These are phyloP conservation scores for Pelagomonas calceolata DNA, from an alignment of 108 stramenopile genomes.

Conservation along the genomic window DNA sequence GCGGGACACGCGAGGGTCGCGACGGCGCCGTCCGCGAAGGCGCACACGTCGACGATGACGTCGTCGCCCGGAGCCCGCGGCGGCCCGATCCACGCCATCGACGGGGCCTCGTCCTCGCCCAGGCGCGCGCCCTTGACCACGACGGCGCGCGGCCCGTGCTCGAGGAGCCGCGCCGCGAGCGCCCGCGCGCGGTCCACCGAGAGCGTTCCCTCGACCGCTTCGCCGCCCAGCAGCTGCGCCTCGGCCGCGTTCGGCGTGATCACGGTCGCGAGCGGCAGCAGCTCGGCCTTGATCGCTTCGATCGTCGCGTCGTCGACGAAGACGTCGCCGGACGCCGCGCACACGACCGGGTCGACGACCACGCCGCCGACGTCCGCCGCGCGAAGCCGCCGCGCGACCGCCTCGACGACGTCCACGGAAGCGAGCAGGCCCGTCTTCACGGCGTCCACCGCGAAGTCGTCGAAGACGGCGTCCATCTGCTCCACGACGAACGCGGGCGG, in stretches of 20 bases:
- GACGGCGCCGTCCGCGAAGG: background rate
- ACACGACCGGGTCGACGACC: constrained; percentile 85
- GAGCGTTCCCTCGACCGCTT: background rate
- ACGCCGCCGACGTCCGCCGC: constrained; percentile 12
- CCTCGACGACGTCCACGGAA: background rate
- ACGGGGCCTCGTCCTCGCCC: too few species aligned
- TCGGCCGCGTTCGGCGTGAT: constrained; percentile 82
- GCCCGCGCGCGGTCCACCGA: background rate
- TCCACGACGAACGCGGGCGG: background rate
- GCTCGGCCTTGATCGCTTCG: constrained; percentile 44
- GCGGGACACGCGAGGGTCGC: too few species aligned
- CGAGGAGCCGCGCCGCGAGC: too few species aligned
- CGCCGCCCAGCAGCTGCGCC: constrained; percentile 63
- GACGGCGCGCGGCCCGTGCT: too few species aligned
- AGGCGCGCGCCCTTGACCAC: too few species aligned
- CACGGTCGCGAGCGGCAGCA: constrained; percentile 68
- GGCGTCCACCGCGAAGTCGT: background rate
- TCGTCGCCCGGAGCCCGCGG: background rate
- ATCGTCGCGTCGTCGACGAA: constrained; percentile 64
- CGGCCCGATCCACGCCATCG: too few species aligned
- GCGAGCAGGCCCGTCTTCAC: background rate
- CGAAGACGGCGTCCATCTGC: background rate
- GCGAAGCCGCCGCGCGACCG: background rate
- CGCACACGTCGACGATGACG: background rate
- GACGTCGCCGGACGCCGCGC: constrained; percentile 67